phyloP scores from a whole-genome alignment of 2,329 filamentous ascomycete species.

The Fusarium sp. region DNA sequence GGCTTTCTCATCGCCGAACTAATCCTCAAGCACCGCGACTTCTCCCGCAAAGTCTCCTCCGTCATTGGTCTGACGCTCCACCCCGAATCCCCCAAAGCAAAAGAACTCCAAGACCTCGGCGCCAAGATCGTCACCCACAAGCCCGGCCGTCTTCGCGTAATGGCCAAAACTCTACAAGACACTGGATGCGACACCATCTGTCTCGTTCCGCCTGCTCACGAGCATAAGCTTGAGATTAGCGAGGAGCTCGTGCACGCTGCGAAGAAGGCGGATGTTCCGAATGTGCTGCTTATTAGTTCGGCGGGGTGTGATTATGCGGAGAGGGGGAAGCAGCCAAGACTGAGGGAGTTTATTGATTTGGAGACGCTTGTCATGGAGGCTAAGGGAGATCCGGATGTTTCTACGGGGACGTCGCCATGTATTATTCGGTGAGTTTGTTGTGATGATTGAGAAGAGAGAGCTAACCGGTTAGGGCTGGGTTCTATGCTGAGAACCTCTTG shows the following conservation, averaged over 20 bases:
- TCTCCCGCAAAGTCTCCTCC: constrained; percentile 51
- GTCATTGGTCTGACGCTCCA: constrained; percentile 53
- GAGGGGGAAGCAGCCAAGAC: constrained; percentile 54
- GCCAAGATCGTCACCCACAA: constrained; percentile 7
- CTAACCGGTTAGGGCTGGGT: not conserved
- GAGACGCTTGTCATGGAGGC: constrained; percentile 52
- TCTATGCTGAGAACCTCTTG: constrained; percentile 14
- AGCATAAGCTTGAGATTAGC: constrained; percentile 9
- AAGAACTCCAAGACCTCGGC: constrained; percentile 4
- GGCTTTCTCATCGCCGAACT: constrained; percentile 60
- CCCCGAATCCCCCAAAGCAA: constrained; percentile 39
- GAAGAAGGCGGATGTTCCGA: constrained; percentile 9
- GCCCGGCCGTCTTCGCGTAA: constrained; percentile 3
- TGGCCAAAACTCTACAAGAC: constrained; percentile 1
- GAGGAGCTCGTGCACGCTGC: constrained; percentile 8
- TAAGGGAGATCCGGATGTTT: constrained; percentile 48
- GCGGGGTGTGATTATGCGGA: constrained; percentile 50
- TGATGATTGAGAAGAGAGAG: fast-evolving
- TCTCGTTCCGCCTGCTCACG: constrained; percentile 5
- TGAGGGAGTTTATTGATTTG: constrained; percentile 61
- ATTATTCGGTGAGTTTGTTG: not conserved
- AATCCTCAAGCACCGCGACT: constrained; percentile 53
- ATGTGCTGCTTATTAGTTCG: constrained; percentile 17
- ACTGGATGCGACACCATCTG: constrained; percentile 6
- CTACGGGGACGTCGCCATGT: constrained; percentile 3